Conservation (phyloP, 148 eudicot genomes). For the Nepenthes gracilis region DNA sequence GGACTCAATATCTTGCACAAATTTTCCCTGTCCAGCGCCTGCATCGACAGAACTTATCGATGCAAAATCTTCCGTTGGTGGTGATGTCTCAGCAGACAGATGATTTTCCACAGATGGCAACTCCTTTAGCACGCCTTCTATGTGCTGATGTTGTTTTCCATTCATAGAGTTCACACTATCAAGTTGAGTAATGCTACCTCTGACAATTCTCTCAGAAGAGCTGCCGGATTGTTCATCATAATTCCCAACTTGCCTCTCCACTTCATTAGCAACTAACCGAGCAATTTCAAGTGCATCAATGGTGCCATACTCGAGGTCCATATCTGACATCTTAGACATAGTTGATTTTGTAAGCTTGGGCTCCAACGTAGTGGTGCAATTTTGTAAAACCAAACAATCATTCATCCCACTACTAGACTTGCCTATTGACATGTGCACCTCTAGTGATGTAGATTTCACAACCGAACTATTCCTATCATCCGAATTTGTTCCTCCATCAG, state of each 20-base stretch:
- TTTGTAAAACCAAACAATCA: constrained; percentile 10
- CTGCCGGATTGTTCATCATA: constrained; percentile 46
- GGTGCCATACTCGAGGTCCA: constrained; percentile 57
- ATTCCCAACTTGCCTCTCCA: constrained; percentile 65
- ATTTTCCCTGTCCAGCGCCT: constrained; percentile 21
- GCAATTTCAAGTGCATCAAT: constrained; percentile 87
- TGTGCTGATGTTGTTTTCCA: constrained; percentile 20
- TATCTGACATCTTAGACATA: constrained; percentile 28
- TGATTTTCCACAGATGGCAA: constrained; percentile 14
- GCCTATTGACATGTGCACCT: constrained; percentile 10
- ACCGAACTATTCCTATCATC: constrained; percentile 13
- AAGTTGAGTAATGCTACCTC: constrained; percentile 16
- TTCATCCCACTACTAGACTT: constrained; percentile 15
- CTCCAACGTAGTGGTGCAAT: constrained; percentile 9
- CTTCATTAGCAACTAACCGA: constrained; percentile 81
- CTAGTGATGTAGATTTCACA: constrained; percentile 6
- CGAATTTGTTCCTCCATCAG: constrained; percentile 7
- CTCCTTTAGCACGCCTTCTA: constrained; percentile 22
- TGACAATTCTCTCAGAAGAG: constrained; percentile 45
- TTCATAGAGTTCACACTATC: constrained; percentile 35
- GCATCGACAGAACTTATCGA: constrained; percentile 14
- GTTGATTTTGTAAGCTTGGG: constrained; percentile 6
- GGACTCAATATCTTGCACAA: constrained; percentile 31
- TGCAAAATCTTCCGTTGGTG: constrained; percentile 12
- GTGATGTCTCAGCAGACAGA: constrained; percentile 11